Conservation (phyloP, 2,329 filamentous ascomycete species). For the Aspergillus novofumigatus region DNA sequence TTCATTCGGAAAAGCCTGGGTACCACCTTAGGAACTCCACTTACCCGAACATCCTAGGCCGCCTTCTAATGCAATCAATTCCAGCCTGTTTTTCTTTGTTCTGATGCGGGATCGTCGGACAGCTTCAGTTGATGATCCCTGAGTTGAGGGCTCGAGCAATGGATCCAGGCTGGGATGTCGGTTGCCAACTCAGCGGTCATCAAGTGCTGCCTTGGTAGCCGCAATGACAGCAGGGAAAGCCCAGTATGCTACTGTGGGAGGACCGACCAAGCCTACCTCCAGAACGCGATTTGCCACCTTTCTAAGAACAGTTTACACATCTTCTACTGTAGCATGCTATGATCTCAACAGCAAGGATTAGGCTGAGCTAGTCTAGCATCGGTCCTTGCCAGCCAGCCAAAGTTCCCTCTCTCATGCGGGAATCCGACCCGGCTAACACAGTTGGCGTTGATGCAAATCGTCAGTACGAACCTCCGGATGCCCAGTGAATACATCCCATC, state of each 20-base stretch:
- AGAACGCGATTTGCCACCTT: constrained; percentile 28
- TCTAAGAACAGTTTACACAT: constrained; percentile 16
- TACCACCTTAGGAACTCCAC: constrained; percentile 10
- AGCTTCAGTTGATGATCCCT: constrained; percentile 15
- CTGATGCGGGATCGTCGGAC: constrained; percentile 21
- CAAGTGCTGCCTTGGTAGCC: constrained; percentile 18
- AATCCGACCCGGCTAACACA: background rate
- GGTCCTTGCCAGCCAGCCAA: constrained; percentile 22
- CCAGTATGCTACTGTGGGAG: constrained; percentile 14
- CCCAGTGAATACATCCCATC: constrained; percentile 7
- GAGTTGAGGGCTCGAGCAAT: constrained; percentile 13
- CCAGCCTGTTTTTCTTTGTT: constrained; percentile 10
- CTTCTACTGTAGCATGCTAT: constrained; percentile 21
- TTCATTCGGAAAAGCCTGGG: constrained; percentile 12
- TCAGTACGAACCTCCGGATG: background rate
- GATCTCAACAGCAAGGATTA: constrained; percentile 24
- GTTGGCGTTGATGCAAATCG: background rate
- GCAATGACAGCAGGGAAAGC: constrained; percentile 12
- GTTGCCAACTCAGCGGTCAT: constrained; percentile 29
- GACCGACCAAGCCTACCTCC: constrained; percentile 18
- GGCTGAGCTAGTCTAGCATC: constrained; percentile 14
- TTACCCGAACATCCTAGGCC: constrained; percentile 13
- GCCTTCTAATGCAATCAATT: constrained; percentile 8
- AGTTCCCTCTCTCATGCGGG: constrained; percentile 5
- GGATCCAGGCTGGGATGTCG: constrained; percentile 24